Percentiles rank a stretch among this genome's conserved stretches.
These are phyloP conservation scores for Colletotrichum karsti DNA, from an alignment of 2,329 filamentous ascomycete genomes.

Conservation along the genomic window DNA sequence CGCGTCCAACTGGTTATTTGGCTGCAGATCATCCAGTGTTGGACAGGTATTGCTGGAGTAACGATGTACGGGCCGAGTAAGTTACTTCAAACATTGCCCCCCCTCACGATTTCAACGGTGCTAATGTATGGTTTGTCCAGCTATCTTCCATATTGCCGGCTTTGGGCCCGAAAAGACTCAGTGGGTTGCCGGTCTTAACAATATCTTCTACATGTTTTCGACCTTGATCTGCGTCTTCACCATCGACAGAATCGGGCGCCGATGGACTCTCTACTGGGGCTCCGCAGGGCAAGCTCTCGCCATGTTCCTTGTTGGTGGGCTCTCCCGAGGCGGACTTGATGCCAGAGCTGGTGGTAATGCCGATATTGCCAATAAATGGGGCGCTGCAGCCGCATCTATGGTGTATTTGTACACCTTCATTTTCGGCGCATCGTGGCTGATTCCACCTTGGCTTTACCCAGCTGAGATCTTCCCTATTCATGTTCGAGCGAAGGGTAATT, in stretches of 20 bases:
- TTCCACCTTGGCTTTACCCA: background rate
- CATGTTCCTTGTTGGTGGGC: background rate
- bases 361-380: background rate
- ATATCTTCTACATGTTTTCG: background rate
- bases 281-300: background rate
- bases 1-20: background rate
- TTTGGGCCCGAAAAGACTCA: background rate
- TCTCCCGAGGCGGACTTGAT: rapidly evolving
- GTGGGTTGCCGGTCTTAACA: background rate
- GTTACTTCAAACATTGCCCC: too few relatives aligned
- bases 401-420: background rate
- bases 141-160: background rate
- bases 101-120: rapidly evolving
- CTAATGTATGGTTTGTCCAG: rapidly evolving
- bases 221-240: background rate
- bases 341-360: background rate
- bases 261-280: background rate
- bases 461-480: background rate
- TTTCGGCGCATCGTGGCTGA: background rate
- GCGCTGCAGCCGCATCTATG: background rate
- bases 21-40: background rate
- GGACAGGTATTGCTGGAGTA: background rate
- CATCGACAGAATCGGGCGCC: background rate
- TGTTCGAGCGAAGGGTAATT: background rate
- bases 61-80: background rate